Base-by-base conservation (phyloP, 2,329 filamentous ascomycete species). In the Mycosphaerelloides madeirae region DNA sequence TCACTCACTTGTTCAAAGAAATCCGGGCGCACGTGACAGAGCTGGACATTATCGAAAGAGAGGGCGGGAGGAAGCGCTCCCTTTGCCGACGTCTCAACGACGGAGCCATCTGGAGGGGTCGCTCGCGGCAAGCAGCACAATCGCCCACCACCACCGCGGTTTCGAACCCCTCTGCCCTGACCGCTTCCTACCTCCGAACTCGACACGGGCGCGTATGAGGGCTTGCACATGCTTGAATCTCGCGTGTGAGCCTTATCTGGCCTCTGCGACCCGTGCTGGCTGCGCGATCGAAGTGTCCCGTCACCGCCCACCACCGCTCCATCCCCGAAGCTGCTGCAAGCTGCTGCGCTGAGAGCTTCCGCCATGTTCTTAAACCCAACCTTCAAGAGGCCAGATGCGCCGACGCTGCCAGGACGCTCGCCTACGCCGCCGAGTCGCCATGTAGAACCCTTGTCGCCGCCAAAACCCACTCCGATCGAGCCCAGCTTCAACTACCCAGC, bases 71-170 rank as follows among this genome's bases (percentile, higher is more conserved):
- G 22, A 5, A 25, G 5, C 9, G 22, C 6, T 6, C 9, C 22
- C 22, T 25, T 25, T 25, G 22, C 22, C 22, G 22, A 25, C 9
- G 22, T 25, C 9, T 9, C 22, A 25, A 25, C 22, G 22, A 6
- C 9, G 22, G 22, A 25, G 22, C 22, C 22, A 25, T 25, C 22
- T 25, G 22, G 22, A 25, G 22, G 22, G 22, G 22, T 25, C 9
- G 22, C 22, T 25, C 22, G 22, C 22, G 6, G 22, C 22, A 25
- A n/a, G 22, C 22, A 25, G 22, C 22, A 25, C 22, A 25, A 9
- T 25, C 22, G 9, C 22, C 9, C 8, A 25, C 82, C 83, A 77
- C 87, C 85, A 34, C 32, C 36, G 12, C 34, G 22, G 22, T 25
- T 25, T 25, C 22, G 6, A 25, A 25, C 22, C 22, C 9, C 22